These are phyloP conservation scores for Nakazawaea siamensis DNA, from an alignment of 805 yeast genomes.

Conservation along the genomic window DNA sequence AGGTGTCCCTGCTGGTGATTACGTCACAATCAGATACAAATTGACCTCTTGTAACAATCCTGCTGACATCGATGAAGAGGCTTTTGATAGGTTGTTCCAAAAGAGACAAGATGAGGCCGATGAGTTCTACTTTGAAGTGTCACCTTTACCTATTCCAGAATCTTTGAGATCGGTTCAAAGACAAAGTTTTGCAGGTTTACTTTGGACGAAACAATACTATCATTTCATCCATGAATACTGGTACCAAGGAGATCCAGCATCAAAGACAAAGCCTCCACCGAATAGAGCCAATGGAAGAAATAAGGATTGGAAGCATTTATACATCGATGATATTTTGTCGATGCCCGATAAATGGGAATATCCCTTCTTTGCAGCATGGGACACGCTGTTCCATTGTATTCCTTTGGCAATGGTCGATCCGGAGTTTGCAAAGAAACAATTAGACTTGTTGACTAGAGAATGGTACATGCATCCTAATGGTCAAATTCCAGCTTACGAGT, in stretches of 20 bases:
- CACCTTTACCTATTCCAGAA: constrained; percentile 78
- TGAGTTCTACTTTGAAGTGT: constrained; percentile 81
- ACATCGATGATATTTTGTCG: constrained; percentile 79
- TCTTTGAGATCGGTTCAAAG: constrained; percentile 78
- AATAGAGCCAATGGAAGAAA: constrained; percentile 85
- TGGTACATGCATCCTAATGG: constrained; percentile 99
- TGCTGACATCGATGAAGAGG: constrained; percentile 56
- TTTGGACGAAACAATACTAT: constrained; percentile 92
- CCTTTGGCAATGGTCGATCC: constrained; percentile 94
- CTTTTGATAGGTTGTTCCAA: constrained; percentile 60
- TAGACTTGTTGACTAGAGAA: constrained; percentile 79
- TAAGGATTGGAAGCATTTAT: constrained; percentile 81
- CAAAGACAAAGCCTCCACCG: constrained; percentile 68
- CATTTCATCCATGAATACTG: constrained; percentile 81
- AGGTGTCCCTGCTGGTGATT: constrained; percentile 80
- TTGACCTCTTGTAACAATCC: constrained; percentile 24
- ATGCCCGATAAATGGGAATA: constrained; percentile 96
- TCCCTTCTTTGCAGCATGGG: constrained; percentile 97
- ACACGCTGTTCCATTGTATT: constrained; percentile 89
- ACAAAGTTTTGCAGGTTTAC: constrained; percentile 88
- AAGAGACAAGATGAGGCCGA: constrained; percentile 83
- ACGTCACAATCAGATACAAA: constrained; percentile 76
- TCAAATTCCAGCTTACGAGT: constrained; percentile 94
- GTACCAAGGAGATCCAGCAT: constrained; percentile 77
- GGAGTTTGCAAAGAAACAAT: constrained; percentile 80